Conservation (phyloP, 2,329 filamentous ascomycete genomes). For the Cadophora sp. region DNA sequence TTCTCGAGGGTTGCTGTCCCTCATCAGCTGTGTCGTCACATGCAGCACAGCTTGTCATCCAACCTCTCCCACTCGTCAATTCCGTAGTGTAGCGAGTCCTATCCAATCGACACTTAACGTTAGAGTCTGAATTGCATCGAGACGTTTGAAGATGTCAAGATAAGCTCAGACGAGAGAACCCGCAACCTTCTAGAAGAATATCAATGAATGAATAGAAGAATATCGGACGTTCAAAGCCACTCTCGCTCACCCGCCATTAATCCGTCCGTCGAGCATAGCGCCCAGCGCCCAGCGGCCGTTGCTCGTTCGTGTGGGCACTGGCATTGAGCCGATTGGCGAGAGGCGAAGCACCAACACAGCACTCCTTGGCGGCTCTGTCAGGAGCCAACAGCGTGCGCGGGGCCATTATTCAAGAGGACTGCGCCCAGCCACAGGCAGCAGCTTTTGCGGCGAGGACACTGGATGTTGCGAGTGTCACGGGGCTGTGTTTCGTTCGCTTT, state of each 20-base stretch:
- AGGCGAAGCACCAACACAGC: background rate
- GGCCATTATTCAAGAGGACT: slow-evolving; percentile 1
- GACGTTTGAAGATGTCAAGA: background rate
- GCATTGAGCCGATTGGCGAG: slow-evolving; percentile 6
- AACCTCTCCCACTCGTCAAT: background rate
- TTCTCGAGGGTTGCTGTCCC: slow-evolving; percentile 1
- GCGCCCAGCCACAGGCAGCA: slow-evolving; percentile 14
- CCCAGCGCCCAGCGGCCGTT: no score
- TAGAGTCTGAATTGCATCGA: background rate
- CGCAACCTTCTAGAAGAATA: background rate
- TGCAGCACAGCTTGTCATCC: background rate
- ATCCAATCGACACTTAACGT: background rate
- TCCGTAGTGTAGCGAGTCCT: no score
- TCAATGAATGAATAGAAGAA: background rate
- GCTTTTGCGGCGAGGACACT: background rate
- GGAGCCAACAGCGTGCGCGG: slow-evolving; percentile 6
- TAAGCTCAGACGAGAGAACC: background rate
- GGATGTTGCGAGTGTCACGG: background rate
- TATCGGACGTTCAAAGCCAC: background rate
- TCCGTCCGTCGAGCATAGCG: no score
- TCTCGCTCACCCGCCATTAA: no score
- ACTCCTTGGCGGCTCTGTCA: slow-evolving; percentile 12
- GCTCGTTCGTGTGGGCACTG: background rate
- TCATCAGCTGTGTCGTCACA: slow-evolving; percentile 11
- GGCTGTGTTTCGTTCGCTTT: background rate